Evolutionary conservation across 768 basidiomycete genomes (phyloP), one percentile per base, ranked within the genome.

Genomic region (Dioszegia crocea): DNA sequence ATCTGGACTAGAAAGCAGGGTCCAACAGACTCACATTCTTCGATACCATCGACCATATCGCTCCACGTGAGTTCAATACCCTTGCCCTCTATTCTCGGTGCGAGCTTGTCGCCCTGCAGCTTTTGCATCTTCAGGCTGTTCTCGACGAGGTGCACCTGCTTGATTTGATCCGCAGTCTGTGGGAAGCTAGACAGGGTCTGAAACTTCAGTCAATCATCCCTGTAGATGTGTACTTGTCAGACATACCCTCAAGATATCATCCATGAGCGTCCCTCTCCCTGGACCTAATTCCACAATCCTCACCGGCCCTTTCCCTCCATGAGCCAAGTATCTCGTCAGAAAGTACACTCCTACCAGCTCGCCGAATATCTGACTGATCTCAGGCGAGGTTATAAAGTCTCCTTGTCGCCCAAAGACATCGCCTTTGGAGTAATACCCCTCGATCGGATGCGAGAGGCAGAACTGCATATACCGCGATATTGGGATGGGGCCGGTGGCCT

Each of bases 301-400:
- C 16, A 91, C 81, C 0, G 79, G 77, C 2, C 73, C 67, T 0
- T 83, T 80, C 3, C 68, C 72, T 0, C 84, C 85, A 4, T 81
- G 78, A 19, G 79, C 78, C 59, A 82, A 78, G 85, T 89, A 96
- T 65, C 87, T 86, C 0, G 85, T 84, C 36, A 91, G 71, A 48
- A 89, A 79, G 92, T 93, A 99, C 49, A 97, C 80, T 0, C 84
- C 92, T 14, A 96, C 77, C 4, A 97, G 81, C 85, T 99, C 94
- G 59, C 96, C 96, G 74, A 98, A 98, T 0, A 89, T 84, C 74
- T 97, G 92, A 67, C 85, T 89, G 53, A 99, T 97, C 76, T 99
- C 96, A 1, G 94, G 96, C 66, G 88, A 91, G 11, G 96, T 99
- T 21, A 88, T 87, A 71, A 98, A 99, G 79, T 99, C 96, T 4